Evolutionary conservation across 179 eudicot species (phyloP).

Genomic region (Beta macrorhiza): DNA sequence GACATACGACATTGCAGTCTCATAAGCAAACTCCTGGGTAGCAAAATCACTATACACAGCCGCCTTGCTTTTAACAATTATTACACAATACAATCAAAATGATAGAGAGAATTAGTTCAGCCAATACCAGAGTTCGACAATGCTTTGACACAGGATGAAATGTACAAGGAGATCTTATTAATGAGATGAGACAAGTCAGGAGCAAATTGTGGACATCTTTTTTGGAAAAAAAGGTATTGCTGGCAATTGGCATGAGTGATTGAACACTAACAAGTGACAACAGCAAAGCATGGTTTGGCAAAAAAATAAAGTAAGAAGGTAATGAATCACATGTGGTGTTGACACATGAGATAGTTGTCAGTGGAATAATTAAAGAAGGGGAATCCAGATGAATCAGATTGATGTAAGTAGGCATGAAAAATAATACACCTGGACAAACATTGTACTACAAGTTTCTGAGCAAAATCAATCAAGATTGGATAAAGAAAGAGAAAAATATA

Average conservation of each 20-base stretch:
- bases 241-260: neutral
- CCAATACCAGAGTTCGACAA: no score
- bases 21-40: no score
- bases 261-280: neutral
- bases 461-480: no score
- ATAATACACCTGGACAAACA: neutral
- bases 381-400: neutral
- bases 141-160: no score
- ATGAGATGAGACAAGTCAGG: no score
- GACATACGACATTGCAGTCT: no score
- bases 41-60: neutral
- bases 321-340: neutral
- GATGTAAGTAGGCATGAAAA: neutral
- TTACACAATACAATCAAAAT: no score
- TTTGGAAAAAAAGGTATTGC: neutral
- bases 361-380: neutral
- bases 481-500: no score
- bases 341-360: neutral
- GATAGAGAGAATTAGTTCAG: no score
- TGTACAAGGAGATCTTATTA: no score
- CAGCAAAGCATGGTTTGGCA: neutral
- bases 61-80: neutral
- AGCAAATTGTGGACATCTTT: neutral
- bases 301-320: no score
- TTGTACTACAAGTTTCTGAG: neutral